Base-by-base conservation (phyloP, 306 rosid species). In the Amphicarpaea edgeworthii region DNA sequence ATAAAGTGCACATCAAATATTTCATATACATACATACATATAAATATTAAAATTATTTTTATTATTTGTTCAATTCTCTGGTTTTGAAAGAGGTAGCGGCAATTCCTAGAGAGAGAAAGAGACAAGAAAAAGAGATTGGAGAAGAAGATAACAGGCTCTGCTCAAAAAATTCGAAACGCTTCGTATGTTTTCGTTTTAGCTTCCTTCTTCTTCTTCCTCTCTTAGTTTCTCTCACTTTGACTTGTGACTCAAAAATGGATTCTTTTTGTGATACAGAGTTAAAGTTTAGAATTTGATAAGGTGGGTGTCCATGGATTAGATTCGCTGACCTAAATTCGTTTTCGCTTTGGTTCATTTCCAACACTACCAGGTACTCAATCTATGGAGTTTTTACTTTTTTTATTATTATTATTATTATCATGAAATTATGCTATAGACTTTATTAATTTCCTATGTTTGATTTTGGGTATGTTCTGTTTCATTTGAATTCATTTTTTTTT, bases 61-160 rank as follows among this genome's bases (percentile, higher is more conserved):
- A 10, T 1, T 47, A 3, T 70, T 11, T 30, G 30, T 70, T 55
- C 53, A 17, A 64, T 75, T 12, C 53, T 67, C 75, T 19, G 4
- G 26, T 74, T 88, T 85, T 84, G 85, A 87, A 89, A 72, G 73
- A 72, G 76, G 89, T 88, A 85, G 89, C 96, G 89, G 90, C 93
- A 90, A 84, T 79, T 87, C 65, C 20, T 60, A 74, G 65, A 72
- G 67, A 73, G 70, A 80, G 70, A 77, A 15, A 59, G 41, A 58
- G 19, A 58, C 19, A 58, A 12, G 62, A 23, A 55, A 10, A 54
- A 34, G 77, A 64, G 21, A 60, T 43, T 61, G 53, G 38, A 12
- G 75, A 72, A 53, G 82, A 77, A 73, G 80, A 41, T 68, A 58
- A 72, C 40, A 80, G 47, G 15, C 86, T 77, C 78, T 61, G 79